Evolutionary conservation across 768 basidiomycete species (phyloP), one percentile per base, ranked within the genome.

Genomic region (Heimioporus sp.): DNA sequence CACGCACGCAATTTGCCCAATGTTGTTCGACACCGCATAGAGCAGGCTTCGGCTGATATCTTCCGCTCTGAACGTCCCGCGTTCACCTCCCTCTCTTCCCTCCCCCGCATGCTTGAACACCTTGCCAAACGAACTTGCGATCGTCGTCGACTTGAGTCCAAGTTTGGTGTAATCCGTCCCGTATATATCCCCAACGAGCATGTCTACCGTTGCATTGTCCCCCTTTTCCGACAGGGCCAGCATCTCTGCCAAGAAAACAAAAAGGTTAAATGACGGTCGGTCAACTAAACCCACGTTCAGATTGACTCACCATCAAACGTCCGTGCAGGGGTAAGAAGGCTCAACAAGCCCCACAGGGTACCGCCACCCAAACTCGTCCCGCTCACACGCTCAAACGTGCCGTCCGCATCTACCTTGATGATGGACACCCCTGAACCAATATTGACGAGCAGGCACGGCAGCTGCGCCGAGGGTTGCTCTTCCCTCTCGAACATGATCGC

Each of bases 181-280:
- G 68, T 97, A 99, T 60, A 99, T 99, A 73, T 99, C 97, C 34
- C 97, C 96, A 41, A 99, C 95, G 43, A 98, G 85, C 96, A 98
- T 98, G 70, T 99, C 97, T 13, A 98, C 95, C 6, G 80, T 79
- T 39, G 90, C 82, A 66, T 99, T 98, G 72, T 97, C 92, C 36
- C 97, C 97, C 65, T 81, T 69, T 71, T 99, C 97, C 0, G 97
- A 97, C 19, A 99, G 78, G 9, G 85, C 82, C 58, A 99, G 76
- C 96, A 99, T 99, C 70, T 98, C 97, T 99, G 73, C 53, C 37
- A 56, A 50, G 53, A 44, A 24, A 62, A 51, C 48, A 28, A 28
- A 4, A 28, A n/a, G n/a, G n/a, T n/a, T n/a, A n/a, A 28, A 28
- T 13, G 11, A 45, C 34, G 37, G 20, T 34, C 40, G 16, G 40